Conservation (phyloP, 176 grass and related monocot species). For the Carex pumila region DNA sequence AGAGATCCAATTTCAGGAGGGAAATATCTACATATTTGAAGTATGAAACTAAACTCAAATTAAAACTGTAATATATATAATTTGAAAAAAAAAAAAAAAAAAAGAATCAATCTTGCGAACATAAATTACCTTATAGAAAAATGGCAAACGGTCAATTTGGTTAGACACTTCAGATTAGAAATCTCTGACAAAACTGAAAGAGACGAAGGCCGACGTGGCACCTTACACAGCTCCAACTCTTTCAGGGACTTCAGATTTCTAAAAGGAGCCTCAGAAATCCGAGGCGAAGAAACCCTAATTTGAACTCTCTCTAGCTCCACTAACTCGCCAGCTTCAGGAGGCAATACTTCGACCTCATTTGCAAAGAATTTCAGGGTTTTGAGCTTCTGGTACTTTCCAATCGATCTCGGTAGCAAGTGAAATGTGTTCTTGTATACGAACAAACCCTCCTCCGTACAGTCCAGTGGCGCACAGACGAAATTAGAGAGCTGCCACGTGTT, state of each 20-base stretch:
- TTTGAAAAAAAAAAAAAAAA: too few species aligned
- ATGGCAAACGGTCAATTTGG: slow-evolving; percentile 70
- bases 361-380: slow-evolving; percentile 89
- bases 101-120: slow-evolving; percentile 7
- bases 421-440: slow-evolving; percentile 80
- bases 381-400: slow-evolving; percentile 39
- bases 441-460: slow-evolving; percentile 33
- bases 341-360: slow-evolving; percentile 89
- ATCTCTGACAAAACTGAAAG: slow-evolving; percentile 76
- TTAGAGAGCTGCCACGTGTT: slow-evolving; percentile 76
- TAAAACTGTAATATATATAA: background rate
- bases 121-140: slow-evolving; percentile 63
- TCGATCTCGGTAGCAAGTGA: slow-evolving; percentile 50
- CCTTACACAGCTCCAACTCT: slow-evolving; percentile 76
- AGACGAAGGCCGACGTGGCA: slow-evolving; percentile 55
- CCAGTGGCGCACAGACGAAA: slow-evolving; percentile 19
- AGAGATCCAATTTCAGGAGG: slow-evolving; percentile 85
- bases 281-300: slow-evolving; percentile 75
- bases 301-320: slow-evolving; percentile 68
- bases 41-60: background rate
- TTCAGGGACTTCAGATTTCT: slow-evolving; percentile 58
- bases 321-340: slow-evolving; percentile 51
- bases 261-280: slow-evolving; percentile 47
- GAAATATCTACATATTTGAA: slow-evolving; percentile 58
- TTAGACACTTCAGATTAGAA: slow-evolving; percentile 53